phyloP scores from a whole-genome alignment of 495 filamentous ascomycete species.

The Aspergillus olivimuriae region DNA sequence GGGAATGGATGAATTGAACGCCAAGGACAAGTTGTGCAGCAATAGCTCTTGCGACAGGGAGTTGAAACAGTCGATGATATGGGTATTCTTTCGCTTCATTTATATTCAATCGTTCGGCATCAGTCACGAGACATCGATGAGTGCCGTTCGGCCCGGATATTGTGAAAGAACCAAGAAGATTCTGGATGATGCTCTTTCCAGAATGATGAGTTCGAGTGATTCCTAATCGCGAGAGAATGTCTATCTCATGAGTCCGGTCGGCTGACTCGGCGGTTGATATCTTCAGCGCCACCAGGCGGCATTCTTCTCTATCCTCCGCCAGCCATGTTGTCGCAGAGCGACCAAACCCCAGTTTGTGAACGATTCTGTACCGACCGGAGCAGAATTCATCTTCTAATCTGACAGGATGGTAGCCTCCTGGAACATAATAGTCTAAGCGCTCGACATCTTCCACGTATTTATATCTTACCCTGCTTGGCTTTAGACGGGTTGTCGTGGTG shows the following conservation, averaged over 20 bases:
- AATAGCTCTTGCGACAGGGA: conserved; percentile 28
- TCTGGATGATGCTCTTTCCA: conserved; percentile 15
- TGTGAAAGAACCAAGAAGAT: conserved; percentile 27
- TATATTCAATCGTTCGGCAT: conserved; percentile 15
- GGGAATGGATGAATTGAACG: conserved; percentile 19
- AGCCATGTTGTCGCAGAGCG: conserved; percentile 23
- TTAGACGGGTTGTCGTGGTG: too few relatives aligned
- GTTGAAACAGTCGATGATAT: conserved; percentile 17
- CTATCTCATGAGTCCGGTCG: conserved; percentile 8
- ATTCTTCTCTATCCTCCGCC: conserved; percentile 11
- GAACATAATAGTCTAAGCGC: conserved; percentile 10
- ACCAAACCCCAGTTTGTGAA: conserved; percentile 19
- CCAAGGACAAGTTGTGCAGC: conserved; percentile 30
- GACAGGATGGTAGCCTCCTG: conserved; percentile 15
- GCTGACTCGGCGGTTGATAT: conserved; percentile 7
- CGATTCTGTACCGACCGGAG: conserved; percentile 9
- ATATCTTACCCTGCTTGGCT: too few relatives aligned
- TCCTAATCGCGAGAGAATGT: conserved; percentile 4
- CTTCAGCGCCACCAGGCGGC: conserved; percentile 28
- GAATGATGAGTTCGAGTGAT: neutral
- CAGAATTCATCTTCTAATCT: conserved; percentile 12
- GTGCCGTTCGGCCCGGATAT: conserved; percentile 34
- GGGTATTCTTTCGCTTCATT: conserved; percentile 19
- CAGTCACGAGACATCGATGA: conserved; percentile 35
- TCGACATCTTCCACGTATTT: conserved; percentile 16